Evolutionary conservation across 2,329 filamentous ascomycete genomes (phyloP), one percentile per base, ranked within the genome.

Genomic region (Trichoderma semiorbis): DNA sequence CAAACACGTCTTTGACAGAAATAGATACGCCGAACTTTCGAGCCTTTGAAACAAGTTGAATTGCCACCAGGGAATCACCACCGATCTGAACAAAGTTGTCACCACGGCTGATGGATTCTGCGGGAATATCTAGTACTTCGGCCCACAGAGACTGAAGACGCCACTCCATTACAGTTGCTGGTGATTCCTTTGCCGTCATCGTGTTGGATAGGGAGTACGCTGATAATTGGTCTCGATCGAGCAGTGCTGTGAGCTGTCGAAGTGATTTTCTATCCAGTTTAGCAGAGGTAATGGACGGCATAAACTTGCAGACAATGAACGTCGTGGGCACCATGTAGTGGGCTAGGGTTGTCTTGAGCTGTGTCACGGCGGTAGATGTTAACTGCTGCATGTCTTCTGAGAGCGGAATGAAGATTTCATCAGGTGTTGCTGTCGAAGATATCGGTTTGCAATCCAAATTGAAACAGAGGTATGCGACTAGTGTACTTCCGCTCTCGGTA

Each of bases 51-150:
- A 84, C 82, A 1, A 85, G 75, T 64, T 79, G 80, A 81, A 85
- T 85, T 0, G 84, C 83, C 6, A 78, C 77, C 7, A 85, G 77
- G 0, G 84, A 85, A 76, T 85, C 83, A 7, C 84, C 83, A 1
- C 83, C 83, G 1, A 70, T 30, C 39, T 67, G 65, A 18, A 73
- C 28, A 55, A 73, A 72, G 18, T 34, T 63, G 57, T 72, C 71
- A 60, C 72, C 72, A 1, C 76, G 73, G 0, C 77, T 73, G 36
- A 82, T 73, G 7, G 78, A 76, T 14, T 72, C 26, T 8, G 75
- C 66, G 5, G 79, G 77, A 5, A 76, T 64, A 18, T 77, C 78
- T 4, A 82, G 74, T 5, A 81, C 69, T 39, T 78, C 75, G 18
- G 72, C 66, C 81, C 81, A 83, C 18, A 79, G 66, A n/a, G 75